Percentiles rank a stretch among this genome's conserved stretches.
phyloP scores from a whole-genome alignment of 306 rosid genomes.

The Ziziphus jujuba region DNA sequence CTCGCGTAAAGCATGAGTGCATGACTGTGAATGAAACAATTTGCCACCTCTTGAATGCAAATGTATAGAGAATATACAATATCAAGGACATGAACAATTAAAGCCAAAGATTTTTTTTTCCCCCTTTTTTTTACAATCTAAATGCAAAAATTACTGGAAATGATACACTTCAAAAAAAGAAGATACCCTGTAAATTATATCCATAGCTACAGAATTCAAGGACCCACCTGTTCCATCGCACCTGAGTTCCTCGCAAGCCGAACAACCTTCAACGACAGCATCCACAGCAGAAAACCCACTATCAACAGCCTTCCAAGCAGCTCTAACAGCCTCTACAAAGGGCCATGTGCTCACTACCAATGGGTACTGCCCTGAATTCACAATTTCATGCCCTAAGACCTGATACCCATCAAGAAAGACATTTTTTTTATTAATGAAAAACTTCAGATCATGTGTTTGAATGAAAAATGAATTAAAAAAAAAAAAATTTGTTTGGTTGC shows the following conservation, averaged over 20 bases:
- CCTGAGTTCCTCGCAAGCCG: slow-evolving; percentile 81
- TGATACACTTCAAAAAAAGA: neutral
- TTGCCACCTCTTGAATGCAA: too few relatives aligned
- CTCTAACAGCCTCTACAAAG: slow-evolving; percentile 83
- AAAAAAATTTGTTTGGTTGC: slow-evolving; percentile 6
- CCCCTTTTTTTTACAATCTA: neutral
- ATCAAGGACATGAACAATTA: slow-evolving; percentile 12
- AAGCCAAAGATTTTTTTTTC: neutral
- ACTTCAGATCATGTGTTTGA: neutral
- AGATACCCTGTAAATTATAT: neutral
- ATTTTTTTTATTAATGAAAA: neutral
- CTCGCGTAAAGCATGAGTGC: too few relatives aligned
- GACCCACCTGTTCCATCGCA: slow-evolving; percentile 92
- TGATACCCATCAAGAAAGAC: slow-evolving; percentile 14
- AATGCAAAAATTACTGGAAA: neutral
- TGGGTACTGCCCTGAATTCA: slow-evolving; percentile 47
- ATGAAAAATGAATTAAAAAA: neutral
- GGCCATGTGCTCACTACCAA: slow-evolving; percentile 97
- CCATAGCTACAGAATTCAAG: slow-evolving; percentile 13
- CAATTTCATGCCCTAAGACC: slow-evolving; percentile 50
- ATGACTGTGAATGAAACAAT: too few relatives aligned
- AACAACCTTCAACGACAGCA: slow-evolving; percentile 89
- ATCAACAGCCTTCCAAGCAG: slow-evolving; percentile 78
- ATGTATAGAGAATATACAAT: too few relatives aligned
- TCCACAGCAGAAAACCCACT: slow-evolving; percentile 74